Evolutionary conservation across 1,284 basidiomycete genomes (phyloP), one percentile per base, ranked within the genome.

Genomic region (Ganoderma boninense): DNA sequence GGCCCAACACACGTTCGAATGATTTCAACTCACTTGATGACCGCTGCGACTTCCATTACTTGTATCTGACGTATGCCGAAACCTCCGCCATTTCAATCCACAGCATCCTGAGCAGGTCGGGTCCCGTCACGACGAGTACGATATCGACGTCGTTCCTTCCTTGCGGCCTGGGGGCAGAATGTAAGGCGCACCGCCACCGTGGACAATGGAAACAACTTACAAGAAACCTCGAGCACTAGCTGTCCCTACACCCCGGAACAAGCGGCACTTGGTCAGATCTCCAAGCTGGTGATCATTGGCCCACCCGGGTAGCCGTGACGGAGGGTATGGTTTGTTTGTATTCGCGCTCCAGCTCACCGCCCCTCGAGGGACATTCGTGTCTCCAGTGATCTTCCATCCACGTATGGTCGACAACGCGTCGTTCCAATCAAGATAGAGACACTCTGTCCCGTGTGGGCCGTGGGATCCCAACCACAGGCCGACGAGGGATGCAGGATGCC

Each of bases 391-490:
- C 68, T 79, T 80, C 71, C 73, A 74, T 13, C 77, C 79, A 7
- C 63, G 71, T 23, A 80, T 40, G 18, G 62, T 67, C 16, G 64
- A 38, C 10, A 38, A 42, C 4, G 26, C 38, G n/a, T 66, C 26
- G 32, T 69, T 63, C 71, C 69, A 74, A 10, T 74, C 68, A 16
- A 79, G 35, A 52, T 69, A 77, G 4, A 80, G 66, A 29, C 74
- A 73, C 66, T 80, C 75, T 4, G 77, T 79, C 16, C 77, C 77
- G 60, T 79, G 78, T 0, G 73, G 71, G 0, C 73, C 75, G 62
- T 79, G 77, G 11, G 74, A 69, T 3, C 77, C 79, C 32, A 79
- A 70, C 79, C 79, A 80, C 2, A 80, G 66, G 1, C 79, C 79
- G n/a, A 54, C 68, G 20, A 80, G 66, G 40, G 68, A 71, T 26